Percentiles rank a stretch among this genome's conserved stretches.
Conservation (phyloP, 169 alveolate genomes). For the Plasmodium sp. region DNA sequence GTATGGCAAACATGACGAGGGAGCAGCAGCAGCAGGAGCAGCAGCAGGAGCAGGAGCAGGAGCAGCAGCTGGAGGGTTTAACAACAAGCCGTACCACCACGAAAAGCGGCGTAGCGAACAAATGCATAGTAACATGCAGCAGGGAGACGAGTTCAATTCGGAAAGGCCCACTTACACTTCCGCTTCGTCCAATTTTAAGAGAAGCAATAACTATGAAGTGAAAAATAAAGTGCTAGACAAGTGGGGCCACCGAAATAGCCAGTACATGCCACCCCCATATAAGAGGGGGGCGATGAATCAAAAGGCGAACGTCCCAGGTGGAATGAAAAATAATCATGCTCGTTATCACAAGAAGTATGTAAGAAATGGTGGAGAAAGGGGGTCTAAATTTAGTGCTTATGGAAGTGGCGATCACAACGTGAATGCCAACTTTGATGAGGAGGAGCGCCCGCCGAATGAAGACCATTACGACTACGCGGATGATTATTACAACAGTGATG, state of each 20-base stretch:
- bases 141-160: conserved; percentile 1
- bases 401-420: conserved; percentile 3
- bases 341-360: background rate
- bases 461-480: background rate
- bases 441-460: background rate
- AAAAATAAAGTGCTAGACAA: conserved; percentile 4
- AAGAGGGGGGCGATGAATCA: conserved; percentile 19
- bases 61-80: background rate
- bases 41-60: background rate
- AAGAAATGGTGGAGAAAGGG: background rate
- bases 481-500: background rate
- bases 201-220: conserved; percentile 6
- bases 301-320: background rate
- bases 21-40: background rate
- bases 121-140: background rate
- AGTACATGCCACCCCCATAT: background rate
- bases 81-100: background rate
- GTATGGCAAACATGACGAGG: conserved; percentile 7
- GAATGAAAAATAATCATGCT: background rate
- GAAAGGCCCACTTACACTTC: background rate
- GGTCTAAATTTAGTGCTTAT: background rate
- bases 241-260: conserved; percentile 7
- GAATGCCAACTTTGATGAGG: background rate
- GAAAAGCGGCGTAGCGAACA: background rate
- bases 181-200: conserved; percentile 3